These are phyloP conservation scores for Echeveria elegans DNA, from an alignment of 164 flowering plant species.

Conservation along the genomic window DNA sequence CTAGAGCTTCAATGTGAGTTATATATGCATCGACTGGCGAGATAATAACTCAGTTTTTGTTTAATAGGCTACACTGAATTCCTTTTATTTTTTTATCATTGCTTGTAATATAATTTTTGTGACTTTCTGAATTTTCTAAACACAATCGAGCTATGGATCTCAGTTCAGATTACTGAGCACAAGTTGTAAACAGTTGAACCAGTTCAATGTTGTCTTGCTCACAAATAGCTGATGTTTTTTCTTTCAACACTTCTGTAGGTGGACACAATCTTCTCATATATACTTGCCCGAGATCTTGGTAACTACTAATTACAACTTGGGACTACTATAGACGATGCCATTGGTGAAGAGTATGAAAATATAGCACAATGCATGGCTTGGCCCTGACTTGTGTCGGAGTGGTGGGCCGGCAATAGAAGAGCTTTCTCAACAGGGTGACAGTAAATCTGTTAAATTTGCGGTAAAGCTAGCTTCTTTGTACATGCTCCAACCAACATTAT, in stretches of 20 bases:
- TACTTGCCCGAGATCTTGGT: constrained; percentile 90
- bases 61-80: neutral
- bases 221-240: neutral
- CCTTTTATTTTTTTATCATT: neutral
- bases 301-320: constrained; percentile 91
- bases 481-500: neutral
- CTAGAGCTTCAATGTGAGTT: neutral
- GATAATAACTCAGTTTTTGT: neutral
- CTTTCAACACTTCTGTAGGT: constrained; percentile 33
- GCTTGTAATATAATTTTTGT: neutral
- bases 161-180: neutral
- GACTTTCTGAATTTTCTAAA: neutral
- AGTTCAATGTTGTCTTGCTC: too few relatives aligned
- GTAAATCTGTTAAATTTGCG: constrained; percentile 56
- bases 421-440: constrained; percentile 84
- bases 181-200: neutral
- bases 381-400: constrained; percentile 83
- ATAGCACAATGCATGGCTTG: constrained; percentile 98
- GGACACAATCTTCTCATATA: constrained; percentile 93
- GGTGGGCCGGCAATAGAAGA: constrained; percentile 95
- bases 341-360: constrained; percentile 98
- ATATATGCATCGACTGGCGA: neutral
- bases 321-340: constrained; percentile 96
- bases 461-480: constrained; percentile 25
- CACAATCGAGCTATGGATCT: neutral